Evolutionary conservation across 352 stramenopile genomes (phyloP).

Genomic region (Phytophthora europaea): DNA sequence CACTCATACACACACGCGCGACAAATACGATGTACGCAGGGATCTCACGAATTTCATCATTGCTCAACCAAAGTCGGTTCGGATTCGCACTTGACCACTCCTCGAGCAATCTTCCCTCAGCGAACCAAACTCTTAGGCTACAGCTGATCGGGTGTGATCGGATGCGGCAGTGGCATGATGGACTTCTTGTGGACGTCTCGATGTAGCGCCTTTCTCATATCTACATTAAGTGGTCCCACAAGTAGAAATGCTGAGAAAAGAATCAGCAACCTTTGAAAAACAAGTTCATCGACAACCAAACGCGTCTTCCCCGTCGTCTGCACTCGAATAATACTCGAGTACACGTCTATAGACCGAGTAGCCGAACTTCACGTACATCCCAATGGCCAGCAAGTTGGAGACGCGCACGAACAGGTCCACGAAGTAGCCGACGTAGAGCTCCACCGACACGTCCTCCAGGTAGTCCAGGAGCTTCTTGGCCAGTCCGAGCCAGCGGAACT

Average conservation of each 20-base stretch:
- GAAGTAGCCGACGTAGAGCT: slow-evolving; percentile 96
- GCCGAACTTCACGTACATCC: slow-evolving; percentile 95
- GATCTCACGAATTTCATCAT: too few species aligned
- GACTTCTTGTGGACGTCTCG: slow-evolving; percentile 92
- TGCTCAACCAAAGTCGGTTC: too few species aligned
- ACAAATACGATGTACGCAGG: too few species aligned
- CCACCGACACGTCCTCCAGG: slow-evolving; percentile 89
- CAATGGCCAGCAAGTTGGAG: slow-evolving; percentile 94
- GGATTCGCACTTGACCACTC: too few species aligned
- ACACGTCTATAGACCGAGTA: slow-evolving; percentile 94
- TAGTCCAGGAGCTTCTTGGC: slow-evolving; percentile 96
- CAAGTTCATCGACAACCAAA: slow-evolving; percentile 62
- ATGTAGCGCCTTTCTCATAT: slow-evolving; percentile 94
- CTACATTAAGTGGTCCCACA: slow-evolving; percentile 39
- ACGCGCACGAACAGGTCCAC: slow-evolving; percentile 99
- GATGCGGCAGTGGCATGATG: slow-evolving; percentile 90
- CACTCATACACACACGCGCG: too few species aligned
- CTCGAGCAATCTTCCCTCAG: background rate
- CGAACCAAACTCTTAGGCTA: slow-evolving; percentile 22
- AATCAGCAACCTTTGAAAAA: background rate
- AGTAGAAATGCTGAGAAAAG: background rate
- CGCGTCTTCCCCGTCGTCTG: slow-evolving; percentile 85
- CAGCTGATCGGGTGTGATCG: slow-evolving; percentile 86
- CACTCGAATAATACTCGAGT: slow-evolving; percentile 93
- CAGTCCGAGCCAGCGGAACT: slow-evolving; percentile 94